phyloP scores from a whole-genome alignment of 257 asterid genomes.

The Fraxinus anomala region DNA sequence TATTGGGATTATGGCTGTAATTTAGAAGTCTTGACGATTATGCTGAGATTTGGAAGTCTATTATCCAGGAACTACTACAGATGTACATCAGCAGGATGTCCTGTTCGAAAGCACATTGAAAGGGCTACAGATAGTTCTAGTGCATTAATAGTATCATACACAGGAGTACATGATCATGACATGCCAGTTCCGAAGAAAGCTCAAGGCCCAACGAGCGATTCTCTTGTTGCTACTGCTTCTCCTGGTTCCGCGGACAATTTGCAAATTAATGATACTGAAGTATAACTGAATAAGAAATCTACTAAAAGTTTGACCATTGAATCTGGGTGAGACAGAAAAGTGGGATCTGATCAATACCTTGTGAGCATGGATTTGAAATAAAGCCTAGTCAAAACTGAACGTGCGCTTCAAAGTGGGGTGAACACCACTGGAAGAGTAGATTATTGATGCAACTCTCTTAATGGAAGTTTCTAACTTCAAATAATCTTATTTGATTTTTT shows the following conservation, averaged over 20 bases:
- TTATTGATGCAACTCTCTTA: conserved; percentile 23
- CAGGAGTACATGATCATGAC: conserved; percentile 82
- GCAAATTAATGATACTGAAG: conserved; percentile 36
- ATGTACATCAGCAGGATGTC: conserved; percentile 91
- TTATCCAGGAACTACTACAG: conserved; percentile 76
- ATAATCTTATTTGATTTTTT: conserved; percentile 23
- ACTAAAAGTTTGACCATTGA: conserved; percentile 52
- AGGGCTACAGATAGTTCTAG: conserved; percentile 59
- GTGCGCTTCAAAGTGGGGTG: not conserved
- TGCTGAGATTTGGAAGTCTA: not conserved
- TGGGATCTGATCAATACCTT: conserved; percentile 60
- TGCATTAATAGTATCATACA: conserved; percentile 67
- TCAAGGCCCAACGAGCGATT: conserved; percentile 46
- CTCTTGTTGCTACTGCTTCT: conserved; percentile 41
- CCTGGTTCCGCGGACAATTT: conserved; percentile 39
- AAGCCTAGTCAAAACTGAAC: conserved; percentile 57
- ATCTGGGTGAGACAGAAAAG: conserved; percentile 39
- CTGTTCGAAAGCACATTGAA: conserved; percentile 85
- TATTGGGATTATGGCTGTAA: not conserved
- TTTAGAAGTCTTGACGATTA: too few relatives aligned
- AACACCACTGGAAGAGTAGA: conserved; percentile 9
- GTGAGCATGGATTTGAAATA: conserved; percentile 70
- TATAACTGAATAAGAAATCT: conserved; percentile 35
- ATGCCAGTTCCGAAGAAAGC: conserved; percentile 75
- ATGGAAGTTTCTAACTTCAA: conserved; percentile 23